Conservation (phyloP, 2,329 filamentous ascomycete genomes). For the Fusarium pseudonygamai region DNA sequence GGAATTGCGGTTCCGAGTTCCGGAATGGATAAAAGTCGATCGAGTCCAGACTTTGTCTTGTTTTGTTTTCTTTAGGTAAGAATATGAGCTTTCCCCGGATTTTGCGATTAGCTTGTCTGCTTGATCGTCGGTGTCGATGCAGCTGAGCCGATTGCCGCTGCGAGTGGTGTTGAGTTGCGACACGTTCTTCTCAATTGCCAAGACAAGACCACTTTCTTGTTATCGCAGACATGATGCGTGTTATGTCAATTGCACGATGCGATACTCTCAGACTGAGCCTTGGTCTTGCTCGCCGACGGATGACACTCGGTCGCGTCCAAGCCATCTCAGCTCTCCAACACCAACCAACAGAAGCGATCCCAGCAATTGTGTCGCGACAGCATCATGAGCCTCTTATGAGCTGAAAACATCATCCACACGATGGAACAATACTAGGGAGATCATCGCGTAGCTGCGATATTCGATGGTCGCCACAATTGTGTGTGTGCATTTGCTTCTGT, state of each 20-base stretch:
- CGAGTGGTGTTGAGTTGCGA: not conserved
- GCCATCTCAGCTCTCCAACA: not conserved
- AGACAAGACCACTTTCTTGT: accelerated
- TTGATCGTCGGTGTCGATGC: not conserved
- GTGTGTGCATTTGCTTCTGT: not conserved
- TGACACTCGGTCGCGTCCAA: accelerated
- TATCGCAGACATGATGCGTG: accelerated
- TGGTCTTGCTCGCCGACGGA: not conserved
- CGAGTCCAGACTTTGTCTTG: not conserved
- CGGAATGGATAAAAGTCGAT: not conserved
- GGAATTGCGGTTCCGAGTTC: not conserved
- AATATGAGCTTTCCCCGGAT: not conserved
- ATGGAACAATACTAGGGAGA: no score
- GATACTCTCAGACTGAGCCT: accelerated
- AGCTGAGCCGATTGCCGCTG: not conserved
- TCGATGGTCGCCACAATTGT: not conserved
- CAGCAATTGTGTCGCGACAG: not conserved
- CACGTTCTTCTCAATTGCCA: accelerated
- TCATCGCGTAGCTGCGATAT: not conserved
- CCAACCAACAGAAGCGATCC: accelerated
- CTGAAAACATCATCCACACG: accelerated
- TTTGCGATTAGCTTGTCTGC: not conserved
- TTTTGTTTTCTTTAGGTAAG: not conserved
- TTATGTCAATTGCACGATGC: accelerated
- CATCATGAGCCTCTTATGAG: not conserved